Evolutionary conservation across 306 rosid species (phyloP), one percentile per base, ranked within the genome.

Genomic region (Pterocarpus santalinus): DNA sequence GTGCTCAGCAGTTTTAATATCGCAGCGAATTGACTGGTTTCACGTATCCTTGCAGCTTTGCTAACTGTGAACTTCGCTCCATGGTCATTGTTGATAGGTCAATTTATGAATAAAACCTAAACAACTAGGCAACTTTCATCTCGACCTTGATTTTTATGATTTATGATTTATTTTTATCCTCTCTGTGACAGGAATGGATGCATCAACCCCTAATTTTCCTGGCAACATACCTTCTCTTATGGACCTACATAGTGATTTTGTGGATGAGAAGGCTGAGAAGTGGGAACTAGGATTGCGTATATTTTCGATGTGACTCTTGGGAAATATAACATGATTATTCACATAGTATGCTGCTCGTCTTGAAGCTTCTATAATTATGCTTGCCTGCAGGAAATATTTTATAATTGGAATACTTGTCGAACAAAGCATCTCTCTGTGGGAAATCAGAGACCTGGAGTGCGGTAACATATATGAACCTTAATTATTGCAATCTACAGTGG

Each of bases 51-150:
- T 90, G 89, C 92, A 91, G 97, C 82, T 91, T 90, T 73, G 79
- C 90, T 10, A 92, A 92, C 71, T 92, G 97, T 5, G 97, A 90
- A 86, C 92, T 90, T 82, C 92, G 97, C 55, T 88, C 97, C 30
- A 79, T 92, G 86, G 85, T 88, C 84, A 80, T 90, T 14, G 91
- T 87, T 35, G 89, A 91, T 75, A 78, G 91, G 94, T 91, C 72
- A 86, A 88, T 49, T 65, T 60, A n/a, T 22, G 65, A 65, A 17
- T 67, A 65, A 67, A 80, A 76, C 56, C 51, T 53, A 47, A 39
- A 13, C 66, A 69, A 11, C 49, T 56, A 14, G 15, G 56, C 62
- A 49, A 15, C 67, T 15, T 46, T 41, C 53, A 28, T 17, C 22
- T 60, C 34, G 7, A 28, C 56, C 55, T 58, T 17, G 75, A 75